Evolutionary conservation across 768 basidiomycete species (phyloP).

Genomic region (Suillus subluteus): DNA sequence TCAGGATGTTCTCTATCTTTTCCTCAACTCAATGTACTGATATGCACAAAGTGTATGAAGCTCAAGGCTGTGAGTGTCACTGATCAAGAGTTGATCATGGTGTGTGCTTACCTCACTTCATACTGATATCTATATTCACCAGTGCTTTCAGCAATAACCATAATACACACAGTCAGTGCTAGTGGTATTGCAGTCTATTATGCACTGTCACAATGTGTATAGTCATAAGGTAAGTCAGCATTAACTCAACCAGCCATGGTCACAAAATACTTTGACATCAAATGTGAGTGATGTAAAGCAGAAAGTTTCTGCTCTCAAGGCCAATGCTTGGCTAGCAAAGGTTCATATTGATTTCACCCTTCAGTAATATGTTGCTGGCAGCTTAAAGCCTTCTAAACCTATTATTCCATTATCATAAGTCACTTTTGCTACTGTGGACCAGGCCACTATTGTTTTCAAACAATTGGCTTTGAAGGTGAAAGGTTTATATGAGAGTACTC

Average conservation of each 20-base stretch:
- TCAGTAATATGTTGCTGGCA: not conserved
- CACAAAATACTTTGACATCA: not conserved
- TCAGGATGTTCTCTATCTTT: not conserved
- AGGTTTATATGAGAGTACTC: not conserved
- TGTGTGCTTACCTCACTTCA: not conserved
- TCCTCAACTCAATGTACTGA: not conserved
- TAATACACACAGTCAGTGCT: not conserved
- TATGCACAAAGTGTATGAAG: not conserved
- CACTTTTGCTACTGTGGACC: not conserved
- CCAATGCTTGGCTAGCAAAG: not conserved
- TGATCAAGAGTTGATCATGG: not conserved
- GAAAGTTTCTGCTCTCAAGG: slow-evolving; percentile 8
- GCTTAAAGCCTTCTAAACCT: not conserved
- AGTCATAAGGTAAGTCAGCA: not conserved
- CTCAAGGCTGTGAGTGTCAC: not conserved
- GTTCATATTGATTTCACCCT: slow-evolving; percentile 10
- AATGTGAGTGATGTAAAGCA: slow-evolving; percentile 5
- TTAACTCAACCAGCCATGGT: slow-evolving; percentile 1
- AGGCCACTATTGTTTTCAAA: not conserved
- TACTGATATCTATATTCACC: not conserved
- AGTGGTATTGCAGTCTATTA: not conserved
- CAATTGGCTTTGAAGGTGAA: not conserved
- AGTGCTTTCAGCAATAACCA: not conserved
- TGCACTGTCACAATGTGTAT: not conserved
- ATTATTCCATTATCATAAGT: not conserved